Evolutionary conservation across 1,284 basidiomycete species (phyloP), one percentile per base, ranked within the genome.

Genomic region (Xerocomus nothofagi): DNA sequence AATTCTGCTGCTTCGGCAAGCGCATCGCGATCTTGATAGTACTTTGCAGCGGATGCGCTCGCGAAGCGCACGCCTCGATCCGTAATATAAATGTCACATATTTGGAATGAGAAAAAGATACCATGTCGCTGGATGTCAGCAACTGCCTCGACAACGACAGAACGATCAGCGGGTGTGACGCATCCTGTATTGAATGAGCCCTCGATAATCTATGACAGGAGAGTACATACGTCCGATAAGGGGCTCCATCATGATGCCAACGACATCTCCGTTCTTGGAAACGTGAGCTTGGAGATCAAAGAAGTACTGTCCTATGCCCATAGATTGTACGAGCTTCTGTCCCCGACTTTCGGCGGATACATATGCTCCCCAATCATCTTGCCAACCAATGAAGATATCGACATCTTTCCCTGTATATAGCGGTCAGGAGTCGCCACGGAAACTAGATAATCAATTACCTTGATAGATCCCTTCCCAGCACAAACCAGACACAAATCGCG

Each of bases 211-310:
- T 7, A 31, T 38, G 10, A 21, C 3, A 24, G 15, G 15, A 32
- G n/a, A 11, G 15, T 23, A 63, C 65, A 32, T 54, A 67, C 79
- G 66, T 46, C 78, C 79, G 42, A 68, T 49, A 6, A 67, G 60
- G 14, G 73, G 60, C 52, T 79, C 78, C 30, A 66, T 69, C 46
- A 80, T 71, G 27, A 80, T 50, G 2, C 79, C 78, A 26, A 76
- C 61, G 7, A 80, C 55, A 10, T 59, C 54, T 2, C 68, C 71
- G 37, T 72, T 68, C 37, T 71, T 65, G 23, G 74, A 57, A n/a
- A 80, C 58, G 50, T 79, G 77, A 6, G 72, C 78, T 26, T 77
- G 54, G 32, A 76, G 60, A 29, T 72, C 68, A 43, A 71, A 77
- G 7, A 71, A 73, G 36, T 79, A 62, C 51, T 72, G 57, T 6